Evolutionary conservation across 2,329 filamentous ascomycete genomes (phyloP).

Genomic region (Colletotrichum costaricense): DNA sequence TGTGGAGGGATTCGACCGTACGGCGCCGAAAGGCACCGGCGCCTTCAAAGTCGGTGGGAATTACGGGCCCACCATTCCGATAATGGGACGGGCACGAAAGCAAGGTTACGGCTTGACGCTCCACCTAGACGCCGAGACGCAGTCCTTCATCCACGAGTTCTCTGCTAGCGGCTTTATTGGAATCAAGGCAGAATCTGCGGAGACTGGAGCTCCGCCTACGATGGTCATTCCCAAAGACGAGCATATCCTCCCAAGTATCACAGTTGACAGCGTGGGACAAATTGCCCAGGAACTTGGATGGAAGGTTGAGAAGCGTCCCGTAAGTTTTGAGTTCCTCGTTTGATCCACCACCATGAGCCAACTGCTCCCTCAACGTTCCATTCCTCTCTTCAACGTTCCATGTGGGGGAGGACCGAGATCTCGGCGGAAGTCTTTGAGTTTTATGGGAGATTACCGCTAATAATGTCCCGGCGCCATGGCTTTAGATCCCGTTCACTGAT

Average conservation of each 20-base stretch:
- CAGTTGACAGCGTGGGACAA: not conserved
- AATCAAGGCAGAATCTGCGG: conserved; percentile 56
- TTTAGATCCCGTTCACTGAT: not conserved
- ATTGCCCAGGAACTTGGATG: not conserved
- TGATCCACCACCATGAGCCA: not conserved
- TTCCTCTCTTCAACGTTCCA: not conserved
- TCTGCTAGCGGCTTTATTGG: conserved; percentile 76
- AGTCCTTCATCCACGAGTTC: conserved; percentile 75
- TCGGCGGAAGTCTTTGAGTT: not conserved
- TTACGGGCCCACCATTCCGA: conserved; percentile 74
- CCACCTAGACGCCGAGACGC: conserved; percentile 74
- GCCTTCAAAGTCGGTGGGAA: conserved; percentile 77
- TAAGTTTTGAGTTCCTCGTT: not conserved
- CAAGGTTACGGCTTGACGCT: conserved; percentile 75
- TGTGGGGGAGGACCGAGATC: not conserved
- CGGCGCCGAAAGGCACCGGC: conserved; percentile 74
- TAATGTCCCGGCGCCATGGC: not conserved
- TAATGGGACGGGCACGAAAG: conserved; percentile 69
- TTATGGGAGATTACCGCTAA: not conserved
- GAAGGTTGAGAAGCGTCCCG: not conserved
- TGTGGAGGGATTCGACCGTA: conserved; percentile 76
- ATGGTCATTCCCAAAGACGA: not conserved
- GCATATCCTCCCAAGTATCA: not conserved
- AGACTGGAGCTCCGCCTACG: not conserved
- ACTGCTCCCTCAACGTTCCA: not conserved